phyloP scores from a whole-genome alignment of 148 eudicot genomes.

The Rhododendron williamsianum region DNA sequence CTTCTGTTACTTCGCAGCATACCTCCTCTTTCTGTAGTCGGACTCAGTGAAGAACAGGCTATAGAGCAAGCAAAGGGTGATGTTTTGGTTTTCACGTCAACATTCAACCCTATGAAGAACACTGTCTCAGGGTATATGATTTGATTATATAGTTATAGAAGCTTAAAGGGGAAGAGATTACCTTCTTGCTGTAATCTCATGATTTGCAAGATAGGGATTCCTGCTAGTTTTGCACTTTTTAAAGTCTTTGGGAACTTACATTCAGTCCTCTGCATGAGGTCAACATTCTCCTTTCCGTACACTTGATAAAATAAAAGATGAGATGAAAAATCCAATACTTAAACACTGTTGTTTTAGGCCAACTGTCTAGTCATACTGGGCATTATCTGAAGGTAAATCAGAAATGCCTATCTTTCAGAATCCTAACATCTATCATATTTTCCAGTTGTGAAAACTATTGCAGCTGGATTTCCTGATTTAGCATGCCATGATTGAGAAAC shows the following conservation, averaged over 20 bases:
- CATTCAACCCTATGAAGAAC: constrained; percentile 96
- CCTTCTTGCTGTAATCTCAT: background rate
- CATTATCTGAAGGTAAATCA: background rate
- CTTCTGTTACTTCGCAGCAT: constrained; percentile 53
- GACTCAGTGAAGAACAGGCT: constrained; percentile 94
- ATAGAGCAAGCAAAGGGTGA: constrained; percentile 83
- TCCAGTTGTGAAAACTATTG: background rate
- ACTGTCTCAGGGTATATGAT: constrained; percentile 75
- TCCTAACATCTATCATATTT: background rate
- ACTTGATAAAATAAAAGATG: background rate
- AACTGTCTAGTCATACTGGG: background rate
- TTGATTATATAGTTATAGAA: background rate
- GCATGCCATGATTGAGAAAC: background rate
- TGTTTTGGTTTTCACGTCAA: constrained; percentile 70
- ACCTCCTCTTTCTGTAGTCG: constrained; percentile 94
- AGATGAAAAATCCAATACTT: background rate
- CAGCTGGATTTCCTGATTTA: background rate
- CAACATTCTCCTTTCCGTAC: background rate
- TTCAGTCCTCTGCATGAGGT: background rate
- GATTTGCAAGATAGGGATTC: background rate
- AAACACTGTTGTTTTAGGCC: background rate
- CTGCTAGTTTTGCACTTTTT: background rate
- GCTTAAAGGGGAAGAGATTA: background rate
- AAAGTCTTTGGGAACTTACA: background rate
- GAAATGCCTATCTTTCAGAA: background rate